Evolutionary conservation across 352 stramenopile genomes (phyloP).

Genomic region (Globisporangium sylvaticum): DNA sequence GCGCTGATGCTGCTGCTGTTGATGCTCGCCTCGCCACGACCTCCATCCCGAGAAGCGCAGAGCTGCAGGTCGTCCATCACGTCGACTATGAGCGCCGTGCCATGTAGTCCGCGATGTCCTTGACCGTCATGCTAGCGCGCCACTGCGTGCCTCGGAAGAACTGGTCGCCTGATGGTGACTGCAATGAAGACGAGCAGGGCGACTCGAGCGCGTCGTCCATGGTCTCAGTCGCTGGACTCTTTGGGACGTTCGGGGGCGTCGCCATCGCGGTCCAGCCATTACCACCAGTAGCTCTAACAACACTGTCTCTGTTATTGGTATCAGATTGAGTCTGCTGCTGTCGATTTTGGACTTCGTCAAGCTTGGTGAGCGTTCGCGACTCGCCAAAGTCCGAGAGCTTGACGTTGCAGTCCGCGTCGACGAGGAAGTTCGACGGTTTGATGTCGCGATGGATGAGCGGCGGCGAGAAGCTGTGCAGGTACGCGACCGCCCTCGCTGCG

Average conservation of each 20-base stretch:
- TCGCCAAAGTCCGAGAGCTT: conserved; percentile 69
- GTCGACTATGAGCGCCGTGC: not conserved
- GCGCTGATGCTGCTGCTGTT: not conserved
- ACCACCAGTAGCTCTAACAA: not conserved
- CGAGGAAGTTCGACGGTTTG: conserved; percentile 91
- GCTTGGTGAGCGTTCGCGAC: conserved; percentile 20
- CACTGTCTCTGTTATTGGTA: not conserved
- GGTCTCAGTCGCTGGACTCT: not conserved
- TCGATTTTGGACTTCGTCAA: not conserved
- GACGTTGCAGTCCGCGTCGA: conserved; percentile 31
- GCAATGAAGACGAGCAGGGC: conserved; percentile 6
- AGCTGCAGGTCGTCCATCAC: not conserved
- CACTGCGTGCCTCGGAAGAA: not conserved
- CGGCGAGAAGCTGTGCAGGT: conserved; percentile 62
- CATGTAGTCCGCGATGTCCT: conserved; percentile 37
- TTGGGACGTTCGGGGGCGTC: not conserved
- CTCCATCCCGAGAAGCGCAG: not conserved
- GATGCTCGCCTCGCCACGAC: not conserved
- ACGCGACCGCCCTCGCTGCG: conserved; percentile 28
- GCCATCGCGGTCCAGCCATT: not conserved
- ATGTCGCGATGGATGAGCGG: conserved; percentile 88
- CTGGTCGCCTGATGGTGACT: not conserved
- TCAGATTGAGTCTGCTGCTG: not conserved
- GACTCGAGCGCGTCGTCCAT: not conserved
- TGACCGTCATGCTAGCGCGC: not conserved